Evolutionary conservation across 139 green algal genomes (phyloP).

Genomic region (Chlamydomonas incerta): DNA sequence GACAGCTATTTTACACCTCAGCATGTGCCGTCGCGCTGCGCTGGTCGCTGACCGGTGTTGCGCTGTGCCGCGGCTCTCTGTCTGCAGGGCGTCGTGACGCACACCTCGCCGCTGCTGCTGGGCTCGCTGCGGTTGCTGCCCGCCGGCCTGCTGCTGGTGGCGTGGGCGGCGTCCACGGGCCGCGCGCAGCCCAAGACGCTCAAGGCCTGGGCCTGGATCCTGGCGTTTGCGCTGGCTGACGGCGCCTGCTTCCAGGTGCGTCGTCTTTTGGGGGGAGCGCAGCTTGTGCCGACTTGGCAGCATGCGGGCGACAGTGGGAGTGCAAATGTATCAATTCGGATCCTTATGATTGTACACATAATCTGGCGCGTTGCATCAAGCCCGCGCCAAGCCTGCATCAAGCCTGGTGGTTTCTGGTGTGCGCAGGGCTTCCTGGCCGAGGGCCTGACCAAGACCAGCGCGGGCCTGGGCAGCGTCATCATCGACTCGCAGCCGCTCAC

Average conservation of each 20-base stretch:
- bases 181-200: slow-evolving; percentile 69
- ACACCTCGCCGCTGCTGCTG: slow-evolving; percentile 91
- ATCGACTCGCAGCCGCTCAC: slow-evolving; percentile 98
- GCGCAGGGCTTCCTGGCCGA: slow-evolving; percentile 91
- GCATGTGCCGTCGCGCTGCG: too few relatives aligned
- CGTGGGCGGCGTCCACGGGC: slow-evolving; percentile 79
- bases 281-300: not conserved
- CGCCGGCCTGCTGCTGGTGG: slow-evolving; percentile 85
- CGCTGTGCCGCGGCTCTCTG: too few relatives aligned
- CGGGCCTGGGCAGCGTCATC: slow-evolving; percentile 56
- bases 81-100: slow-evolving; percentile 45
- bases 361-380: too few relatives aligned
- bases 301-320: not conserved
- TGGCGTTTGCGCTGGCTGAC: slow-evolving; percentile 92
- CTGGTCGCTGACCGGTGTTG: too few relatives aligned
- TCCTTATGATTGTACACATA: not conserved
- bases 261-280: too few relatives aligned
- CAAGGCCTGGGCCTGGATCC: slow-evolving; percentile 87
- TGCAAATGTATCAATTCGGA: not conserved
- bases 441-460: slow-evolving; percentile 77
- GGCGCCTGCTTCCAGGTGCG: slow-evolving; percentile 94
- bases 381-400: too few relatives aligned
- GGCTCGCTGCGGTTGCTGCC: slow-evolving; percentile 90
- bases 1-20: too few relatives aligned
- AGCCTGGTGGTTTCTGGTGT: too few relatives aligned